phyloP scores from a whole-genome alignment of 73 alveolate genomes.

The Symbiodinium pilosum region DNA sequence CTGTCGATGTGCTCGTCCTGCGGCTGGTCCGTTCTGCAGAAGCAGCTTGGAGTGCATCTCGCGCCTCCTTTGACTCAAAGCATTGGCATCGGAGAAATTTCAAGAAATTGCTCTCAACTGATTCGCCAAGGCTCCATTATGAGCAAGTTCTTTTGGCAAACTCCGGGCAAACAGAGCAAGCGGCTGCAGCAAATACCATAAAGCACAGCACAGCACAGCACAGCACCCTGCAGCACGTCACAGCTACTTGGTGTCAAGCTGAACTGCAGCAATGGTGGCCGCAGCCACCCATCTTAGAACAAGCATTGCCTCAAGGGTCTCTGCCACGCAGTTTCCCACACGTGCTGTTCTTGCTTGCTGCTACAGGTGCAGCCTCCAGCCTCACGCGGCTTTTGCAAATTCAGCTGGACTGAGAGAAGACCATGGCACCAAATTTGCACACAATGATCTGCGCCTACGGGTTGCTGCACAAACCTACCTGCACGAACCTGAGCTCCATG shows the following conservation, averaged over 20 bases:
- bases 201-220: neutral
- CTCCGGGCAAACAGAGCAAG: neutral
- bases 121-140: conserved; percentile 2
- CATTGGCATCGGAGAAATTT: too few species aligned
- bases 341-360: too few species aligned
- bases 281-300: neutral
- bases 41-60: neutral
- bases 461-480: too few species aligned
- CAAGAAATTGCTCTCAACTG: neutral
- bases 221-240: neutral
- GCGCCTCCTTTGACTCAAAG: neutral
- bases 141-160: neutral
- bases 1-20: conserved; percentile 6
- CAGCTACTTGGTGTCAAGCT: neutral
- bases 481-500: too few species aligned
- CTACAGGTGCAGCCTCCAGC: too few species aligned
- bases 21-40: neutral
- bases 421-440: too few species aligned
- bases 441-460: too few species aligned
- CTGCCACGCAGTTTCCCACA: too few species aligned
- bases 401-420: too few species aligned
- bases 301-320: neutral
- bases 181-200: neutral
- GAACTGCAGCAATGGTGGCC: neutral
- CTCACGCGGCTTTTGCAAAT: too few species aligned